phyloP scores from a whole-genome alignment of 1,284 basidiomycete species.

The Laetiporus sulphureus region DNA sequence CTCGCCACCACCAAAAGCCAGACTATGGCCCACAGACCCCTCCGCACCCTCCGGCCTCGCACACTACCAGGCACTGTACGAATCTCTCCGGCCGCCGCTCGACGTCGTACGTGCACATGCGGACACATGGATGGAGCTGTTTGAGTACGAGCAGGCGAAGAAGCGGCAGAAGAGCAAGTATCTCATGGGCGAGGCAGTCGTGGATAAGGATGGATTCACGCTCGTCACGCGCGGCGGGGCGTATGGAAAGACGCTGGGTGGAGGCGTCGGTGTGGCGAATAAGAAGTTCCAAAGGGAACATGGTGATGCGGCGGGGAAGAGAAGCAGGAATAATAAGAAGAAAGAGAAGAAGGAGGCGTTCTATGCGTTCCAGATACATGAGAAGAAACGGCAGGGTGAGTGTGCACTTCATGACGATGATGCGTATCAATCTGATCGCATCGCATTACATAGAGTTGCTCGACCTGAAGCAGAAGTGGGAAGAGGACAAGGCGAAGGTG shows the following conservation, averaged over 20 bases:
- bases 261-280: constrained; percentile 73
- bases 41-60: constrained; percentile 59
- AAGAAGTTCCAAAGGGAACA: constrained; percentile 46
- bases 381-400: constrained; percentile 80
- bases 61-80: constrained; percentile 63
- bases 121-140: constrained; percentile 68
- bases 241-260: constrained; percentile 80
- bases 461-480: constrained; percentile 76
- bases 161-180: constrained; percentile 62
- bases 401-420: constrained; percentile 7
- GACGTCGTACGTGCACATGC: constrained; percentile 68
- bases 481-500: constrained; percentile 83
- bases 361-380: constrained; percentile 85
- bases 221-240: constrained; percentile 84
- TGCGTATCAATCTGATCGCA: neutral
- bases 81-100: constrained; percentile 63
- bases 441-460: constrained; percentile 53
- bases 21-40: constrained; percentile 51
- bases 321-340: constrained; percentile 49
- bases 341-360: constrained; percentile 70
- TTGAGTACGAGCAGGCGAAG: constrained; percentile 66
- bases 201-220: constrained; percentile 91
- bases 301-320: constrained; percentile 5
- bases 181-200: constrained; percentile 74
- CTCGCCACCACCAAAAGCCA: constrained; percentile 33